These are phyloP conservation scores for Nemania abortiva DNA, from an alignment of 2,329 filamentous ascomycete species.

Conservation along the genomic window DNA sequence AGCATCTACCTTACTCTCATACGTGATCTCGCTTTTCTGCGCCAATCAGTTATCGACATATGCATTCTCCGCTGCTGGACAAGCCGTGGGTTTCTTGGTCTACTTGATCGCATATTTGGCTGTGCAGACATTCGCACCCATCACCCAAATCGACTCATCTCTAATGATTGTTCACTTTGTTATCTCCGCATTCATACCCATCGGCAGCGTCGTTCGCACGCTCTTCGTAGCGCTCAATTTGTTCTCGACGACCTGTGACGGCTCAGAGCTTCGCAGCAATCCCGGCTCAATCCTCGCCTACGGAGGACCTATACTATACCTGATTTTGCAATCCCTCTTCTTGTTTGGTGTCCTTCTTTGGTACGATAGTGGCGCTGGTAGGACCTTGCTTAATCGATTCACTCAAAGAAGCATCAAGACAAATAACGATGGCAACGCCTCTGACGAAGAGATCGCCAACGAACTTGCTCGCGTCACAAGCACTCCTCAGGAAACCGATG, in stretches of 20 bases:
- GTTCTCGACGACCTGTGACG: slow-evolving; percentile 83
- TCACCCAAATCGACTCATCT: slow-evolving; percentile 74
- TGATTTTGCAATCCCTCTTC: slow-evolving; percentile 78
- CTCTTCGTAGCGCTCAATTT: slow-evolving; percentile 84
- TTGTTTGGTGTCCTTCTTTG: slow-evolving; percentile 81
- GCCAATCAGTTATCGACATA: slow-evolving; percentile 86
- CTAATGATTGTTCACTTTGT: slow-evolving; percentile 80
- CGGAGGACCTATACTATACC: slow-evolving; percentile 86
- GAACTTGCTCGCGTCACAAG: slow-evolving; percentile 74
- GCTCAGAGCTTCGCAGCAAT: slow-evolving; percentile 71
- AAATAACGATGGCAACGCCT: slow-evolving; percentile 49
- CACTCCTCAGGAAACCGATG: slow-evolving; percentile 64
- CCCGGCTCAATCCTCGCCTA: slow-evolving; percentile 80
- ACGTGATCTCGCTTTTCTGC: slow-evolving; percentile 84
- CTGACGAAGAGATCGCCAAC: slow-evolving; percentile 71
- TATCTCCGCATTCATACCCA: slow-evolving; percentile 78
- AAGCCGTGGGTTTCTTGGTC: slow-evolving; percentile 77
- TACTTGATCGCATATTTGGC: slow-evolving; percentile 79
- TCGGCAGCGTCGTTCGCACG: slow-evolving; percentile 79
- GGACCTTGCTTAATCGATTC: slow-evolving; percentile 58
- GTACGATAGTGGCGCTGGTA: slow-evolving; percentile 80
- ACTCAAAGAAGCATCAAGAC: slow-evolving; percentile 46
- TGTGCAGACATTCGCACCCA: slow-evolving; percentile 79
- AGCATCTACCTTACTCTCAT: slow-evolving; percentile 79
- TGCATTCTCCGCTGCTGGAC: slow-evolving; percentile 81